Evolutionary conservation across 2,329 filamentous ascomycete species (phyloP), one percentile per base, ranked within the genome.

Genomic region (Ambrosiella cleistominuta): DNA sequence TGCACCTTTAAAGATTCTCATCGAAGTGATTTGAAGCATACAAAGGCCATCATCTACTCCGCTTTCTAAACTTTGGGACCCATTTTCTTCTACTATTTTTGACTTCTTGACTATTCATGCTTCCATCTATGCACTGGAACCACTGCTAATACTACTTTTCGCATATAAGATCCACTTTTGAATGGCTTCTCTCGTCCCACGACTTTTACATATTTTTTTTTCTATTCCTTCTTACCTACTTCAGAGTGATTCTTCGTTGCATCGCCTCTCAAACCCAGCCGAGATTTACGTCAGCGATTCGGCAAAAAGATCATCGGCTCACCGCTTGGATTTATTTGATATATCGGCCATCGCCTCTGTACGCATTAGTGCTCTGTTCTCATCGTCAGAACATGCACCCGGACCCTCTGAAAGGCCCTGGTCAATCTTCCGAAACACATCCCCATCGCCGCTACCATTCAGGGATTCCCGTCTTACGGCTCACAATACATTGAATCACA

Each of bases 111-210:
- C 44, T 2, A 47, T 17, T 47, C 44, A 2, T n/a, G 19, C 19
- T 47, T 27, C 27, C 27, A 17, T 15, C 19, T 47, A 15, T 13
- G 44, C 44, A 47, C 8, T 47, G 44, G 44, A 13, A 47, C 44
- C 44, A 47, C 44, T 47, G n/a, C 44, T 47, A 47, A 47, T 47
- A 47, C 44, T 47, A 47, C 44, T 47, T 47, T 47, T 47, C 44
- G 12, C 44, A 47, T 11, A 17, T 11, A 47, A 47, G 44, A 47
- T 47, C 44, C 19, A 47, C 19, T 17, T 15, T 47, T 47, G 7
- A 47, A 47, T 15, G 44, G n/a, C 13, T 3, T 11, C n/a, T 47
- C 44, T 47, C 12, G 44, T 47, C 44, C 44, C 44, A 47, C n/a
- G 44, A 47, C 7, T 47, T 19, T 27, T 27, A 27, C 27, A 27